phyloP scores from a whole-genome alignment of 768 basidiomycete species.

The Cystoderma amianthinum region DNA sequence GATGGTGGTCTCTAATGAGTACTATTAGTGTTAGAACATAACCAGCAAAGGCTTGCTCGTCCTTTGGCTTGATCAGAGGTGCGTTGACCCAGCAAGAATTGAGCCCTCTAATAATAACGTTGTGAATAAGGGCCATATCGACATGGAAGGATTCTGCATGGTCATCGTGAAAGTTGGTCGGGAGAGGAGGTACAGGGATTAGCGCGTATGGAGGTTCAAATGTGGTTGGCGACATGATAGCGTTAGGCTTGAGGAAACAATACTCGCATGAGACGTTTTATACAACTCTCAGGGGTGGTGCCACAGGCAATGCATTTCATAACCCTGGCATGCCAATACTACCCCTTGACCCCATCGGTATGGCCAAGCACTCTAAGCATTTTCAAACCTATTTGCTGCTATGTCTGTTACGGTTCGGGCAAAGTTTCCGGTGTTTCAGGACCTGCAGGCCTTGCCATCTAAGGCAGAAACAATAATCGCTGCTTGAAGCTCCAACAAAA shows the following conservation, averaged over 20 bases:
- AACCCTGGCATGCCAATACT: background rate
- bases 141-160: conserved; percentile 7
- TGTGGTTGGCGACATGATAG: background rate
- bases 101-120: conserved; percentile 11
- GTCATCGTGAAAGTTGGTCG: conserved; percentile 6
- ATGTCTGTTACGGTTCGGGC: too few relatives aligned
- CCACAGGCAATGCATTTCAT: background rate
- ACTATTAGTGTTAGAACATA: conserved; percentile 11
- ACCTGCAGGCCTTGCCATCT: too few relatives aligned
- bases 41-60: conserved; percentile 13
- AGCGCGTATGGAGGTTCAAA: conserved; percentile 9
- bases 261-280: too few relatives aligned
- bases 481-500: too few relatives aligned
- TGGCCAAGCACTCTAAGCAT: too few relatives aligned
- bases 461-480: too few relatives aligned
- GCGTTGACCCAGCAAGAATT: conserved; percentile 14
- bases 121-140: conserved; percentile 11
- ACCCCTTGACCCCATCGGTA: conserved; percentile 1
- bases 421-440: too few relatives aligned
- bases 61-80: conserved; percentile 10
- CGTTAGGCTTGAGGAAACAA: background rate
- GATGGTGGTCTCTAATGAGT: conserved; percentile 15
- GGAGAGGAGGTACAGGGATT: conserved; percentile 3
- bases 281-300: background rate
- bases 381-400: too few relatives aligned